Conservation (phyloP, 495 filamentous ascomycete species). For the Neurospora sp. region DNA sequence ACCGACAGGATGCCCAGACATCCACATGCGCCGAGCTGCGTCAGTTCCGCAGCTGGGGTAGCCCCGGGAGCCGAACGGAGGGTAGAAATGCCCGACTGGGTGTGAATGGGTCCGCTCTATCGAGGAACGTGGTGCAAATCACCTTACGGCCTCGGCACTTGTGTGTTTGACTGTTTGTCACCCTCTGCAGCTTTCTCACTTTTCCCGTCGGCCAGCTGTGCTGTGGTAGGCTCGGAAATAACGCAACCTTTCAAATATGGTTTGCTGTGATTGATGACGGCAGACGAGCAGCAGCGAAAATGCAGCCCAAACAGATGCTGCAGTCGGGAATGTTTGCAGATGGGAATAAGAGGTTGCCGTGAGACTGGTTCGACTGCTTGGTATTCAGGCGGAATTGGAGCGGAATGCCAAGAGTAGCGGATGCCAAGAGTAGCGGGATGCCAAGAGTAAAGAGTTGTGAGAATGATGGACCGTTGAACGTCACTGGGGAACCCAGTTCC, state of each 20-base stretch:
- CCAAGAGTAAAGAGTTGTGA: neutral
- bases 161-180: neutral
- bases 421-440: neutral
- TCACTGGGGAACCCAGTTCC: neutral
- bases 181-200: neutral
- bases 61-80: neutral
- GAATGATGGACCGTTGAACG: neutral
- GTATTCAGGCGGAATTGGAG: neutral
- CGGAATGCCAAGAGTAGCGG: neutral
- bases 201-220: neutral
- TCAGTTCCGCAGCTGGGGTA: neutral
- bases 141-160: neutral
- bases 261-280: neutral
- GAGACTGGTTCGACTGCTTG: neutral
- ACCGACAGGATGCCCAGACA: neutral
- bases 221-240: neutral
- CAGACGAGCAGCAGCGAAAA: neutral
- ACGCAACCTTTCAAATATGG: neutral
- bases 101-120: neutral
- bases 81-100: neutral
- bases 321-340: neutral
- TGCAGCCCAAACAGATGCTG: neutral
- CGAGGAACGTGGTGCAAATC: neutral
- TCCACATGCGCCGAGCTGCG: neutral
- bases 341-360: neutral